Evolutionary conservation across 331 rosid genomes (phyloP).

Genomic region (Quercus lobata): DNA sequence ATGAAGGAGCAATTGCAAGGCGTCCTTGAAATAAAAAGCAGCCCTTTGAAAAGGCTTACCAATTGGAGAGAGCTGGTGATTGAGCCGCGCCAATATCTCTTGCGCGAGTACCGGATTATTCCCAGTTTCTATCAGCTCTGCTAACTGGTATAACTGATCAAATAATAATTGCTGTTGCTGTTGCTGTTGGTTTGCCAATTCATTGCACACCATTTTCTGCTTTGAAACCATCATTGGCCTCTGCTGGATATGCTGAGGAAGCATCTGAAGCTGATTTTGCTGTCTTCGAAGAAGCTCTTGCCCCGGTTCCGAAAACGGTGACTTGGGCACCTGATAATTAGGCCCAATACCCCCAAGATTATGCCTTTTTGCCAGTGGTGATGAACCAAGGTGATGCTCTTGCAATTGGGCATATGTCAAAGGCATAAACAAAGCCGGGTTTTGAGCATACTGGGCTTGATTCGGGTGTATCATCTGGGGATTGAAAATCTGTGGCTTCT

Average conservation of each 20-base stretch:
- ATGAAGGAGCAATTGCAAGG: conserved; percentile 54
- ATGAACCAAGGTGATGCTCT: conserved; percentile 50
- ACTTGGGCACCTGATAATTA: conserved; percentile 35
- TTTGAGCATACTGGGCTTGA: conserved; percentile 52
- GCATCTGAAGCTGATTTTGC: conserved; percentile 51
- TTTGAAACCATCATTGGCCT: conserved; percentile 44
- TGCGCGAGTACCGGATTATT: conserved; percentile 77
- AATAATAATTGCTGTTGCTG: conserved; percentile 64
- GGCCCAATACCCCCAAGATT: conserved; percentile 43
- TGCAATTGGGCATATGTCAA: conserved; percentile 48
- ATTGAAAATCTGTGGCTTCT: conserved; percentile 54
- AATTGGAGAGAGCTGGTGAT: conserved; percentile 92
- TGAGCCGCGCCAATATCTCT: conserved; percentile 99
- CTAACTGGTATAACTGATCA: conserved; percentile 73
- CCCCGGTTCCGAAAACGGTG: conserved; percentile 45
- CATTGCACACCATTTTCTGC: conserved; percentile 59
- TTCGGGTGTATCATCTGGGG: conserved; percentile 49
- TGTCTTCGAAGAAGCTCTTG: conserved; percentile 50
- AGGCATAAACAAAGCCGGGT: conserved; percentile 57
- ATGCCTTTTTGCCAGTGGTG: conserved; percentile 57
- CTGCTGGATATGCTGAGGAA: conserved; percentile 59
- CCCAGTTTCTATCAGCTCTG: conserved; percentile 80
- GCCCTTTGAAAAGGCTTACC: conserved; percentile 96
- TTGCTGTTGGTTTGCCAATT: conserved; percentile 59
- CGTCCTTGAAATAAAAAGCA: conserved; percentile 85